Evolutionary conservation across 2,329 filamentous ascomycete genomes (phyloP), one percentile per base, ranked within the genome.

Genomic region (Scedosporium aurantiacum): DNA sequence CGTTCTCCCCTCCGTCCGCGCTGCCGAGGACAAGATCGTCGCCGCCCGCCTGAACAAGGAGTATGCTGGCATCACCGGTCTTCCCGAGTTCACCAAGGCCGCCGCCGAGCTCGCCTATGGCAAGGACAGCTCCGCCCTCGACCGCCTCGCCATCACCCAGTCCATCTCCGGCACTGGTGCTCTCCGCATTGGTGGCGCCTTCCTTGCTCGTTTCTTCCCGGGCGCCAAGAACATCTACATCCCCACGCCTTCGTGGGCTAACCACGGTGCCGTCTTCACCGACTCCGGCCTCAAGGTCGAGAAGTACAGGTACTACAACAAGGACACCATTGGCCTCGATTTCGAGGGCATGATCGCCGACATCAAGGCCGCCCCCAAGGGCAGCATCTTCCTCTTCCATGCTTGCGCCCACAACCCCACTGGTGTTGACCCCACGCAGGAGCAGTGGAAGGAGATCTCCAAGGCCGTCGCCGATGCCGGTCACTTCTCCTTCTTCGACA

Each of bases 261-360:
- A 99, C 84, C 94, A 99, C 82, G 90, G 85, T 73, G 92, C 93
- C 66, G 90, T 99, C 75, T 97, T 99, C 86, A 87, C 84, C 78
- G 92, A 97, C 77, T 89, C 90, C 37, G 91, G 92, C 62, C 84
- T 99, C 66, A 83, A 90, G 77, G 91, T 97, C 65, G 86, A 92
- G 79, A 91, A 92, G 79, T 99, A 99, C 84, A 84, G 90, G 70
- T 99, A 99, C 86, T 99, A 97, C 82, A 90, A 97, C 86, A 95
- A 96, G 83, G 87, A 96, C 74, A 97, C 93, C 72, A 97, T 97
- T 73, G 92, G 92, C 62, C 88, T 99, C 66, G 94, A 99, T 82
- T 97, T 97, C 71, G 90, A 95, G 68, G 94, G 94, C 70, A 84
- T 99, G 82, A 72, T 97, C 63, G 87, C 84, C 70, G 92, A 97